Base-by-base conservation (phyloP, 345 rosid species). In the Salix caprea region DNA sequence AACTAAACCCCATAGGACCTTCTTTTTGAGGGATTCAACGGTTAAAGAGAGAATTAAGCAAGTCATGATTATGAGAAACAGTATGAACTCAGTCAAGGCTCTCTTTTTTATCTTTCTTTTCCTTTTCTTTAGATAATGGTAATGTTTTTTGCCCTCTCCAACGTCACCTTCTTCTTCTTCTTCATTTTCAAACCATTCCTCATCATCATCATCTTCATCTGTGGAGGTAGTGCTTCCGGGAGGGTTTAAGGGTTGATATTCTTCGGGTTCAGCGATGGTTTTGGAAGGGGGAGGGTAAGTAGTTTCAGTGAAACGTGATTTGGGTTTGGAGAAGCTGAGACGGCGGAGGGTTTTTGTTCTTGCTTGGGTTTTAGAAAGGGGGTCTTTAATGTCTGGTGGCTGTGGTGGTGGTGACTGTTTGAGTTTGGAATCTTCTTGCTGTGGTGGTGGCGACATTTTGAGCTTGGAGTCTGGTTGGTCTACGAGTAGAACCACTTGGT, bases 271-370 rank as follows among this genome's bases (percentile, higher is more conserved):
- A 6, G 65, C 58, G 74, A 65, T 30, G 60, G 75, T 5, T 78
- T 65, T 79, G 52, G 58, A 28, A n/a, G 76, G 64, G 18, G 62
- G 69, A 66, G 69, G 81, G 34, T 71, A 69, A 15, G 26, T 69
- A 11, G 72, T 19, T 72, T 88, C 91, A 5, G 81, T 70, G 68
- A 86, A 86, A 60, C 91, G 88, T 52, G 91, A 76, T 82, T 71
- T 86, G 74, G 91, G 86, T 75, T 83, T 88, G 60, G 89, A 81
- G 78, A 88, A 78, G 80, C 74, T 71, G 69, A 85, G 83, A 46
- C 77, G 81, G 67, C 64, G 83, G 58, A 79, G 76, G 21, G 84
- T 69, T 67, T 82, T 86, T 58, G 80, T 24, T 58, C 28, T 12
- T 58, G 52, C 23, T 19, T 66, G 74, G 15, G 71, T 24, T 37